Conservation (phyloP, 148 eudicot species). For the Fagopyrum esculentum region DNA sequence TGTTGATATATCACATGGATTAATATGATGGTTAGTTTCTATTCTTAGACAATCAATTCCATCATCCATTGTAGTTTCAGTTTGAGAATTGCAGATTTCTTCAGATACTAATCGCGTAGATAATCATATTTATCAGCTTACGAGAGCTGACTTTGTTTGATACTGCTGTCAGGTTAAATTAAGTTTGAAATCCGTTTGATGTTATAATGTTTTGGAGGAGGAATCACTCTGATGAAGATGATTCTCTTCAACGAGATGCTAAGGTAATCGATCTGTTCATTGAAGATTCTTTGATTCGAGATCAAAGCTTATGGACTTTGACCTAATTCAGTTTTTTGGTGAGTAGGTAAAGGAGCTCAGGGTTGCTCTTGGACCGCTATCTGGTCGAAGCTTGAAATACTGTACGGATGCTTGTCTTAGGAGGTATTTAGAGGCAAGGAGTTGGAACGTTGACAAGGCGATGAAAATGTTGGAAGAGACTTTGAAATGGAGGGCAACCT, state of each 20-base stretch:
- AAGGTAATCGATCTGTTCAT: neutral
- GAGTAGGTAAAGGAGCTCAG: slow-evolving; percentile 49
- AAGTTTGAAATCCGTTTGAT: neutral
- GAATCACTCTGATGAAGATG: neutral
- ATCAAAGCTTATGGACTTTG: neutral
- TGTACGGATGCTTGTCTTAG: slow-evolving; percentile 69
- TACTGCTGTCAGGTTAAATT: neutral
- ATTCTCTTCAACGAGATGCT: neutral
- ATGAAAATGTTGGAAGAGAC: slow-evolving; percentile 81
- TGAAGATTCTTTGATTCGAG: neutral
- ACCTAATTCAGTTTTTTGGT: neutral
- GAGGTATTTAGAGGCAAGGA: slow-evolving; percentile 79
- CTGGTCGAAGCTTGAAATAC: slow-evolving; percentile 46
- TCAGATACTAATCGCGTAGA: neutral
- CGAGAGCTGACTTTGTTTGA: neutral
- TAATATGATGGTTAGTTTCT: too few relatives aligned
- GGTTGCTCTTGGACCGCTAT: slow-evolving; percentile 52
- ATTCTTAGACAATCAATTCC: too few relatives aligned
- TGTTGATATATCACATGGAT: too few relatives aligned
- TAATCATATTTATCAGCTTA: neutral
- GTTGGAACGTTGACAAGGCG: slow-evolving; percentile 78
- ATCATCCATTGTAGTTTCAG: neutral
- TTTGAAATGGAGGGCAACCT: slow-evolving; percentile 70
- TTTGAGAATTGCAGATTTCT: neutral
- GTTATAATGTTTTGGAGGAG: slow-evolving; percentile 8